Conservation (phyloP, 371 early-diverging fungal species). For the Mortierella sp. region DNA sequence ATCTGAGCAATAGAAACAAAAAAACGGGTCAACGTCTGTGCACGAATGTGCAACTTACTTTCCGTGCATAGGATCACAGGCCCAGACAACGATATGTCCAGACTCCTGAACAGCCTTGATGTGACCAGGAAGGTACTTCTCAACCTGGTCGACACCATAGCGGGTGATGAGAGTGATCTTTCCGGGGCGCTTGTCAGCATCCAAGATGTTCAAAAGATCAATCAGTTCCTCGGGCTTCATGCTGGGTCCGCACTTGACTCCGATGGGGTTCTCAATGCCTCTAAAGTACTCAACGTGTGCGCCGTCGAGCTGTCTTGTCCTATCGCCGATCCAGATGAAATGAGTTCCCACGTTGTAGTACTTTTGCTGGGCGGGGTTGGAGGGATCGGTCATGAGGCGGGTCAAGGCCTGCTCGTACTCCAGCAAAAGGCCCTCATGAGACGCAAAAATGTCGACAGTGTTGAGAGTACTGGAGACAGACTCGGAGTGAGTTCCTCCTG, state of each 20-base stretch:
- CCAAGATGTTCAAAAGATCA: slow-evolving; percentile 84
- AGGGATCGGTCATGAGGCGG: slow-evolving; percentile 65
- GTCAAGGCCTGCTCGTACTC: slow-evolving; percentile 93
- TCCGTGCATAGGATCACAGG: slow-evolving; percentile 98
- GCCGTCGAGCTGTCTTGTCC: slow-evolving; percentile 95
- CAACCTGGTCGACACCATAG: slow-evolving; percentile 91
- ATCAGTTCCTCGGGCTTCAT: slow-evolving; percentile 90
- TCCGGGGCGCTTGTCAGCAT: slow-evolving; percentile 89
- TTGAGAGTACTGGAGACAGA: slow-evolving; percentile 59
- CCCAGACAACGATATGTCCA: slow-evolving; percentile 94
- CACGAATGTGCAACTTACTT: slow-evolving; percentile 64
- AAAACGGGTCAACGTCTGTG: neutral
- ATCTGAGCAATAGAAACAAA: neutral
- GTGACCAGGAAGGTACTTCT: slow-evolving; percentile 85
- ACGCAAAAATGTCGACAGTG: slow-evolving; percentile 93
- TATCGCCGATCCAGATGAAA: slow-evolving; percentile 98
- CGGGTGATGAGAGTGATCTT: slow-evolving; percentile 96
- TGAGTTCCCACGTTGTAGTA: slow-evolving; percentile 89
- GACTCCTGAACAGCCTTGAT: slow-evolving; percentile 90
- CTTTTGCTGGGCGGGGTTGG: slow-evolving; percentile 65
- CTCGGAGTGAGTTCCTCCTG: slow-evolving; percentile 29
- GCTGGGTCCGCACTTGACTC: slow-evolving; percentile 95
- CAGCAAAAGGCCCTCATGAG: slow-evolving; percentile 95
- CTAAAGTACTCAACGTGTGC: slow-evolving; percentile 97
- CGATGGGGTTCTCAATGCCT: slow-evolving; percentile 96